Conservation (phyloP, 2,329 filamentous ascomycete genomes). For the Mycosphaerella sp. region DNA sequence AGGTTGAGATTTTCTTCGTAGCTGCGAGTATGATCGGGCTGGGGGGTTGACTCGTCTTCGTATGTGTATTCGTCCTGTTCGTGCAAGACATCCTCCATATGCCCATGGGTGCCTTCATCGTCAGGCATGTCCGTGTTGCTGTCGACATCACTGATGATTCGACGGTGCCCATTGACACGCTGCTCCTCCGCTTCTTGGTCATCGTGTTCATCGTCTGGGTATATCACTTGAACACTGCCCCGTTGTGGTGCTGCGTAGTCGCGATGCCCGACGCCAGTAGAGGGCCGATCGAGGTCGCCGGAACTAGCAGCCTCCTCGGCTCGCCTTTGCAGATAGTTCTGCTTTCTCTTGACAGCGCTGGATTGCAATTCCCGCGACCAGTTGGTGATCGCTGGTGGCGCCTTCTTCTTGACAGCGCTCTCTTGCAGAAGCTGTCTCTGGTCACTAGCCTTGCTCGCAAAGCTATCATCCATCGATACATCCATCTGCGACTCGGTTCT, state of each 20-base stretch:
- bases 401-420: neutral
- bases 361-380: neutral
- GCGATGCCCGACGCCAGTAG: neutral
- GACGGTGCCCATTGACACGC: neutral
- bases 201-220: slow-evolving; percentile 1
- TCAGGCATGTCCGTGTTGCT: slow-evolving; percentile 11
- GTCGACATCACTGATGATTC: neutral
- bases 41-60: slow-evolving; percentile 8
- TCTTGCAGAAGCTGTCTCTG: slow-evolving; percentile 25
- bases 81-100: slow-evolving; percentile 11
- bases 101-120: slow-evolving; percentile 3
- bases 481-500: neutral
- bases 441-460: slow-evolving; percentile 27
- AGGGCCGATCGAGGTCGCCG: neutral
- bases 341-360: slow-evolving; percentile 7
- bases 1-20: slow-evolving; percentile 35
- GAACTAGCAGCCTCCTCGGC: slow-evolving; percentile 1
- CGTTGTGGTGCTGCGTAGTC: neutral
- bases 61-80: slow-evolving; percentile 6
- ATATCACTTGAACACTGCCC: neutral
- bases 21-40: slow-evolving; percentile 16
- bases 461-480: neutral
- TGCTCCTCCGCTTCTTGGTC: neutral
- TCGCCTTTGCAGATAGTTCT: neutral
- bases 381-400: neutral